These are phyloP conservation scores for Rhododendron ferrugineum DNA, from an alignment of 148 eudicot genomes.

Conservation along the genomic window DNA sequence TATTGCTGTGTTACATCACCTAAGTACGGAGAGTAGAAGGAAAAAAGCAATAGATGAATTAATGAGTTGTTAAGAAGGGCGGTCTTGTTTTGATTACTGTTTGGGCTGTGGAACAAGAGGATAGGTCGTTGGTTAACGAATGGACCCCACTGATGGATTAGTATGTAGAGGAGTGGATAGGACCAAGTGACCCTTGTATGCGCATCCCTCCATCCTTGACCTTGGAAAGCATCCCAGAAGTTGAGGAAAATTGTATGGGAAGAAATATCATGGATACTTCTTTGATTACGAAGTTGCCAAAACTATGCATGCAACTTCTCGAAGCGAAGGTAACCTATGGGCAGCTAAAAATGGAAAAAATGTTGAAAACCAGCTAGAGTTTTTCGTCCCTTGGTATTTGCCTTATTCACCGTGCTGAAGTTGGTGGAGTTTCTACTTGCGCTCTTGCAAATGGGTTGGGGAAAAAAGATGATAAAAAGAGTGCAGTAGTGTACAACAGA, in stretches of 20 bases:
- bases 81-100: slow-evolving; percentile 80
- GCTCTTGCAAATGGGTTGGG: no score
- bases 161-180: slow-evolving; percentile 90
- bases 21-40: slow-evolving; percentile 72
- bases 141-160: slow-evolving; percentile 83
- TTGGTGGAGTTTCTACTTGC: no score
- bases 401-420: no score
- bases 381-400: no score
- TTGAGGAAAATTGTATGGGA: slow-evolving; percentile 38
- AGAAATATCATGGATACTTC: slow-evolving; percentile 16
- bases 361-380: no score
- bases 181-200: slow-evolving; percentile 68
- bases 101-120: slow-evolving; percentile 97
- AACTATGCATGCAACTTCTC: slow-evolving; percentile 10
- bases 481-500: no score
- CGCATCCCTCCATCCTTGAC: slow-evolving; percentile 42
- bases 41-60: slow-evolving; percentile 84
- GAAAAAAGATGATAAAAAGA: no score
- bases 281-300: slow-evolving; percentile 16
- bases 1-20: slow-evolving; percentile 88
- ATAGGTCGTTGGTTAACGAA: slow-evolving; percentile 54
- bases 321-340: slow-evolving; percentile 17
- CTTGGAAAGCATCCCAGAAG: slow-evolving; percentile 78
- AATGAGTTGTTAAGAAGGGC: slow-evolving; percentile 72
- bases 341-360: no score